Percentiles rank a stretch among this genome's conserved stretches.
Conservation (phyloP, 345 rosid genomes). For the Eucalyptus leucophloia region DNA sequence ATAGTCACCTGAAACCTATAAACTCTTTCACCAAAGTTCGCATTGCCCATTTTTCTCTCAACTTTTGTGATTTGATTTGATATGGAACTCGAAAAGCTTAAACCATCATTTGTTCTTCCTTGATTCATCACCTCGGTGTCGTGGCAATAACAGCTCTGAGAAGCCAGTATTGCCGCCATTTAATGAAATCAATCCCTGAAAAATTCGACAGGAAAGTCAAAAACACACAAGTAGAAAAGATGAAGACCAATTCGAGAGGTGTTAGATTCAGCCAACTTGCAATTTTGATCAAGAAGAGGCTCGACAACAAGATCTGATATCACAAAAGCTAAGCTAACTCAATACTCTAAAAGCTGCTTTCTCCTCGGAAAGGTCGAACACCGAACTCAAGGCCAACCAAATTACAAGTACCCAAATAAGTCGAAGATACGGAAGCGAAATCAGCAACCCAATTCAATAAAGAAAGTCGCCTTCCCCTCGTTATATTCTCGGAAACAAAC, state of each 20-base stretch:
- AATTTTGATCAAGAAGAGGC: not conserved
- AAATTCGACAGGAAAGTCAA: not conserved
- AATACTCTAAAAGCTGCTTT: not conserved
- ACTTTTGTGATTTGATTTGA: constrained; percentile 12
- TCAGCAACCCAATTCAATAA: not conserved
- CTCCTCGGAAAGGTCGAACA: not conserved
- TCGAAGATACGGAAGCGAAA: not conserved
- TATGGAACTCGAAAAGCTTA: constrained; percentile 44
- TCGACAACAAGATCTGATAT: not conserved
- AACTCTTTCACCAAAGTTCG: not conserved
- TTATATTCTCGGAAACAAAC: not conserved
- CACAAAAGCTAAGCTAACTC: not conserved
- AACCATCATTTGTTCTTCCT: constrained; percentile 25
- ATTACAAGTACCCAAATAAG: not conserved
- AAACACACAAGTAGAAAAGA: not conserved
- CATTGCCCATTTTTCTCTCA: constrained; percentile 15
- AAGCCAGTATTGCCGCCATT: constrained; percentile 83
- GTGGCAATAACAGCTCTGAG: constrained; percentile 48
- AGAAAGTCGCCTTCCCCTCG: not conserved
- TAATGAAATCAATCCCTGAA: not conserved
- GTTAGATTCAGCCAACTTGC: not conserved
- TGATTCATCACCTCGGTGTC: constrained; percentile 12
- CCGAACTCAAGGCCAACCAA: not conserved
- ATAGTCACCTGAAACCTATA: constrained; percentile 34
- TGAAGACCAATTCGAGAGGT: not conserved